Evolutionary conservation across 306 rosid species (phyloP).

Genomic region (Pyrus bretschneideri): DNA sequence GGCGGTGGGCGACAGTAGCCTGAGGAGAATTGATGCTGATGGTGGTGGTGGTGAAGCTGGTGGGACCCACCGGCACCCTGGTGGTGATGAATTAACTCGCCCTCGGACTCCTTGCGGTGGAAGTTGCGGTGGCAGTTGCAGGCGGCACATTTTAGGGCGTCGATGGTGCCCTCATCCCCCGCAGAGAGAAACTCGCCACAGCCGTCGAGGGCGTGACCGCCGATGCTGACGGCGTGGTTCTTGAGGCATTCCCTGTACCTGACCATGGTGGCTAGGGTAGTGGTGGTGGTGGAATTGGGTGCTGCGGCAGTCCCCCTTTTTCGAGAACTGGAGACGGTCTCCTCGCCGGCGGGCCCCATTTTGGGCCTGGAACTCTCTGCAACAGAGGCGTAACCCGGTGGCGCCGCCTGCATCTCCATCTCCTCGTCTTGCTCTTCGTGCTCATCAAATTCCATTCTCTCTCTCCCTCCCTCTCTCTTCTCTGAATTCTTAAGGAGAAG

Average conservation of each 20-base stretch:
- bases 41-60: slow-evolving; percentile 23
- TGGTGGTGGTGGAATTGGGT: not conserved
- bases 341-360: slow-evolving; percentile 4
- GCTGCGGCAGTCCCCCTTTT: slow-evolving; percentile 10
- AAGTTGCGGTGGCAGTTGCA: slow-evolving; percentile 91
- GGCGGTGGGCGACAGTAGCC: slow-evolving; percentile 37
- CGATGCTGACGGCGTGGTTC: slow-evolving; percentile 68
- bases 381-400: slow-evolving; percentile 32
- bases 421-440: slow-evolving; percentile 61
- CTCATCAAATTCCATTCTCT: slow-evolving; percentile 62
- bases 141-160: slow-evolving; percentile 82
- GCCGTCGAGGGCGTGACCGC: slow-evolving; percentile 76
- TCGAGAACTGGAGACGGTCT: slow-evolving; percentile 1
- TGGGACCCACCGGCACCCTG: not conserved
- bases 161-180: slow-evolving; percentile 68
- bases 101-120: slow-evolving; percentile 59
- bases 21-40: slow-evolving; percentile 34
- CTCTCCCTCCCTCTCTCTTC: not conserved
- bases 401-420: slow-evolving; percentile 34
- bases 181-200: slow-evolving; percentile 80
- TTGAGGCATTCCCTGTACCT: slow-evolving; percentile 76
- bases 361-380: slow-evolving; percentile 16
- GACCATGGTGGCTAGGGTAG: not conserved
- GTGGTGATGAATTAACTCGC: not conserved
- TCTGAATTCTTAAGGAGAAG: not conserved